phyloP scores from a whole-genome alignment of 768 basidiomycete species.

The Macrocybe gigantea region DNA sequence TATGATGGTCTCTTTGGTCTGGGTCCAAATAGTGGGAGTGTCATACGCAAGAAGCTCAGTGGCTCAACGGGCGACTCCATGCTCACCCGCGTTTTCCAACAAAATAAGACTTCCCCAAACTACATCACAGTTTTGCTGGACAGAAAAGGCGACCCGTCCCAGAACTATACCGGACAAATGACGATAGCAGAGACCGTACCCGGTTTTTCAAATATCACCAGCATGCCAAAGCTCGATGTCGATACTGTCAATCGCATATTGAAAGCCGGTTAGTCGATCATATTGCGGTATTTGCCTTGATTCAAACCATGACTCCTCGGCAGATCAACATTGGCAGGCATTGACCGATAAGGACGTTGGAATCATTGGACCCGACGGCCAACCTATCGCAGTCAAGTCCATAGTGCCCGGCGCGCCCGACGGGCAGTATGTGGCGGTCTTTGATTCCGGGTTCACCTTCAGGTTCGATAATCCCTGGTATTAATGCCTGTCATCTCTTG shows the following conservation, averaged over 20 bases:
- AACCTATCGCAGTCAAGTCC: slow-evolving; percentile 51
- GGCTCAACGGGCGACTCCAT: slow-evolving; percentile 47
- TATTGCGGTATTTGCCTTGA: not conserved
- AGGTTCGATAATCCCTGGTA: slow-evolving; percentile 9
- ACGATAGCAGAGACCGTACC: slow-evolving; percentile 62
- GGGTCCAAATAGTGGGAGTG: slow-evolving; percentile 70
- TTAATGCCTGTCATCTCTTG: not conserved
- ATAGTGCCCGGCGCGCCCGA: slow-evolving; percentile 64
- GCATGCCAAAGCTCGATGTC: slow-evolving; percentile 60
- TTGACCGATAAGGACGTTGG: slow-evolving; percentile 59
- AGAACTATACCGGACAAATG: slow-evolving; percentile 54
- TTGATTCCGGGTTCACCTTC: slow-evolving; percentile 69
- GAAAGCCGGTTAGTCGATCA: slow-evolving; percentile 28
- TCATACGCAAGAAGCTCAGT: slow-evolving; percentile 52
- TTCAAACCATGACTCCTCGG: not conserved
- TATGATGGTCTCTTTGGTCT: slow-evolving; percentile 72
- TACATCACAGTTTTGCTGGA: slow-evolving; percentile 67
- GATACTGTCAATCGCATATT: slow-evolving; percentile 57
- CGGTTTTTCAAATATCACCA: slow-evolving; percentile 54
- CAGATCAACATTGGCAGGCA: slow-evolving; percentile 80
- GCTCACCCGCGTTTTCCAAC: slow-evolving; percentile 60
- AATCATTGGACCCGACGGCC: slow-evolving; percentile 74
- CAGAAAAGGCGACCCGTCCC: slow-evolving; percentile 49
- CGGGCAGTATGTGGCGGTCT: slow-evolving; percentile 62
- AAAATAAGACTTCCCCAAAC: slow-evolving; percentile 48